phyloP scores from a whole-genome alignment of 768 basidiomycete genomes.

The Leccinum ochraceum region DNA sequence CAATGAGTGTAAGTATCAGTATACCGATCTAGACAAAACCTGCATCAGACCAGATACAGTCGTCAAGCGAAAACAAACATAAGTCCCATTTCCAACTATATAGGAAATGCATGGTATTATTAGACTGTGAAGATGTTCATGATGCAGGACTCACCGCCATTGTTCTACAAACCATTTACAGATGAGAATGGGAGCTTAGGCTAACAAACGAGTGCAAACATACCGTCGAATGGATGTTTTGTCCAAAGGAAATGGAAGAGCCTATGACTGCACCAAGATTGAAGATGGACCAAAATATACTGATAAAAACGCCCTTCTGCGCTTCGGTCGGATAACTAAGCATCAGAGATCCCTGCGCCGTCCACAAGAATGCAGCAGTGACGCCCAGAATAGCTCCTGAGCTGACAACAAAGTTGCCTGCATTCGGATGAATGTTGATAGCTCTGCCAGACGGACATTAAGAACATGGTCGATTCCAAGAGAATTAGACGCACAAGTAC shows the following conservation, averaged over 20 bases:
- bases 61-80: conserved; percentile 46
- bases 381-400: conserved; percentile 76
- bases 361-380: conserved; percentile 75
- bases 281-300: conserved; percentile 84
- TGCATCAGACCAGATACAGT: background rate
- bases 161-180: conserved; percentile 22
- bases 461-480: too few relatives aligned
- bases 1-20: conserved; percentile 68
- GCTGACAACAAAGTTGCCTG: conserved; percentile 63
- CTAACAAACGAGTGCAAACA: background rate
- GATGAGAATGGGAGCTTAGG: background rate
- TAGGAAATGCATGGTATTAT: background rate
- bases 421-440: conserved; percentile 61
- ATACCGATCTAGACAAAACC: conserved; percentile 63
- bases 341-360: conserved; percentile 84
- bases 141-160: conserved; percentile 28
- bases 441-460: too few relatives aligned
- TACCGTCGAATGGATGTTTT: conserved; percentile 50
- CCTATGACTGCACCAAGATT: conserved; percentile 84
- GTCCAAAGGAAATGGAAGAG: conserved; percentile 68
- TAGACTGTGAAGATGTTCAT: background rate
- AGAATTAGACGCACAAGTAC: conserved; percentile 52
- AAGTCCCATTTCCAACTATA: conserved; percentile 70
- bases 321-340: conserved; percentile 78
- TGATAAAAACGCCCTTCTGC: conserved; percentile 77